Evolutionary conservation across 345 rosid species (phyloP), one percentile per base, ranked within the genome.

Genomic region (Eucalyptus regnans): DNA sequence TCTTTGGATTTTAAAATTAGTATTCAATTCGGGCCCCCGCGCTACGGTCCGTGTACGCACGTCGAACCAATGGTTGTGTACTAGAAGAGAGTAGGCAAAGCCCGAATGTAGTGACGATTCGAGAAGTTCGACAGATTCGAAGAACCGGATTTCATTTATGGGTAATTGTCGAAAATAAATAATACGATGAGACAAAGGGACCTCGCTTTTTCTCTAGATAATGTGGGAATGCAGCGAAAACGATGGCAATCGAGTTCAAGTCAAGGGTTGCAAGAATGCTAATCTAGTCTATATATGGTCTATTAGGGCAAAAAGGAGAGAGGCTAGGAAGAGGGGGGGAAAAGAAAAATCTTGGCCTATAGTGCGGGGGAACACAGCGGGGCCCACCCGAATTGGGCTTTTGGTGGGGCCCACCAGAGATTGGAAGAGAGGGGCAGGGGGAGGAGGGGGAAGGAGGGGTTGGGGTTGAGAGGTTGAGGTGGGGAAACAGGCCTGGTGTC

Each of bases 71-170:
- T 17, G 44, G 13, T 17, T 5, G 13, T 3, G 13, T 68, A 33
- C 44, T 5, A 8, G 18, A 5, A 68, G 25, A 68, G 7, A 9
- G 6, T 5, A 9, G 80, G 80, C 9, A 33, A 62, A 29, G 11
- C 0, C 12, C 12, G 0, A 10, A 71, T 37, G 83, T 3, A 6
- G 1, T 3, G 20, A 3, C 12, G 2, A 13, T 3, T 18, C 4
- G 8, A 5, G 48, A 76, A 76, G 27, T 12, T 6, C 3, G 7
- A 37, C 12, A 1, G 12, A 20, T 20, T 37, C 8, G 12, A 10
- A 9, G 1, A 5, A 22, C 8, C 15, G 3, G 3, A 18, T 17
- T 68, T 17, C 33, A n/a, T n/a, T 64, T 29, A 3, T 0, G 1
- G 3, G 4, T n/a, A 4, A n/a, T 7, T 12, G 27, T 29, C 8